Evolutionary conservation across 2,329 filamentous ascomycete species (phyloP).

Genomic region (Talaromyces islandicus): DNA sequence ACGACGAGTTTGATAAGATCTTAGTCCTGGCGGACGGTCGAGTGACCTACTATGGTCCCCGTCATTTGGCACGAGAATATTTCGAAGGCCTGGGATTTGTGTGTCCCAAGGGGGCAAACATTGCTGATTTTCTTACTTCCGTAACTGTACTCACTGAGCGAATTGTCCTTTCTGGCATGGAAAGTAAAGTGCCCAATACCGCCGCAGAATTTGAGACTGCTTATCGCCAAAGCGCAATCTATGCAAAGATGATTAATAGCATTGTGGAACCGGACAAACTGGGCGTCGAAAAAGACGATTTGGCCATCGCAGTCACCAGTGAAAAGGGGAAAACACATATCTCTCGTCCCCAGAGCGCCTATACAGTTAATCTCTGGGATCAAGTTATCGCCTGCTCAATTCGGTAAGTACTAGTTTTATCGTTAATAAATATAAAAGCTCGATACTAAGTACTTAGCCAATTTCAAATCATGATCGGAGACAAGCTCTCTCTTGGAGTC

Average conservation of each 20-base stretch:
- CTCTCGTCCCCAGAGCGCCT: constrained; percentile 24
- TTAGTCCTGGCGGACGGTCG: constrained; percentile 60
- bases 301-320: constrained; percentile 21
- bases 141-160: constrained; percentile 52
- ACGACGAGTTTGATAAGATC: constrained; percentile 63
- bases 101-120: constrained; percentile 55
- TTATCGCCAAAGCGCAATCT: constrained; percentile 49
- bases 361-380: constrained; percentile 24
- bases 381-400: constrained; percentile 45
- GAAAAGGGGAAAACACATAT: constrained; percentile 28
- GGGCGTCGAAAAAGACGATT: constrained; percentile 22
- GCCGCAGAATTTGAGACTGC: constrained; percentile 39
- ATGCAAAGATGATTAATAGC: constrained; percentile 46
- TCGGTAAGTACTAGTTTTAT: constrained; percentile 12
- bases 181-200: constrained; percentile 24
- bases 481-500: constrained; percentile 43
- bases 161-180: constrained; percentile 28
- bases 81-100: constrained; percentile 60
- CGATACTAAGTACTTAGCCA: constrained; percentile 28
- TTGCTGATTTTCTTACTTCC: constrained; percentile 61
- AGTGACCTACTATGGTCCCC: constrained; percentile 59
- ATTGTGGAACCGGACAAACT: constrained; percentile 26
- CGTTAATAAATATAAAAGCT: neutral
- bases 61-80: constrained; percentile 52
- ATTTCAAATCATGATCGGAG: constrained; percentile 48